A percentile compares a stretch with the other conserved stretches of the same genome.
phyloP scores from a whole-genome alignment of 768 basidiomycete species.

The Lentinula aciculospora region DNA sequence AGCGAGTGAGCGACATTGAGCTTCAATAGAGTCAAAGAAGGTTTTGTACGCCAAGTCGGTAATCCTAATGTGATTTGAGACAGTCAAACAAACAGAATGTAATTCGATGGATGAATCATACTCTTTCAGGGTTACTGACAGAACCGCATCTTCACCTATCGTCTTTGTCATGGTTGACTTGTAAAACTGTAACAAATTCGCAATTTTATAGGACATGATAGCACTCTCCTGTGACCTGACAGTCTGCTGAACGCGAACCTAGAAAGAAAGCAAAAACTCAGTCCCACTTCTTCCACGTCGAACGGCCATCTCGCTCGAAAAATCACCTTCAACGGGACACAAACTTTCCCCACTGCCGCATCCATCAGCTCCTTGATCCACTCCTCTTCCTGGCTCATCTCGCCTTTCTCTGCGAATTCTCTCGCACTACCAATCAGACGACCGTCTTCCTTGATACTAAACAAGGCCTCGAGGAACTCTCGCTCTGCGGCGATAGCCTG shows the following conservation, averaged over 20 bases:
- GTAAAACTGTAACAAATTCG: conserved; percentile 95
- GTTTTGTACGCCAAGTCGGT: conserved; percentile 75
- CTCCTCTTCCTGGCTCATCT: conserved; percentile 61
- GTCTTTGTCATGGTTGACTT: conserved; percentile 88
- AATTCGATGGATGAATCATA: conserved; percentile 28
- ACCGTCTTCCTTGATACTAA: conserved; percentile 58
- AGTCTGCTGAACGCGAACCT: conserved; percentile 92
- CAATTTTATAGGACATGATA: conserved; percentile 87
- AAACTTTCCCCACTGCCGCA: conserved; percentile 73
- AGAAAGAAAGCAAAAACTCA: conserved; percentile 3
- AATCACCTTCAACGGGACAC: conserved; percentile 82
- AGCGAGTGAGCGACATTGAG: conserved; percentile 66
- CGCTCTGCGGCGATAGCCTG: conserved; percentile 92
- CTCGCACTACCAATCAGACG: conserved; percentile 77
- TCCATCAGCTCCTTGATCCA: conserved; percentile 82
- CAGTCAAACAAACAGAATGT: neutral
- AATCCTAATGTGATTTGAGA: conserved; percentile 42
- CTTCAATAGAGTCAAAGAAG: conserved; percentile 85
- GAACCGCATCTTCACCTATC: conserved; percentile 75
- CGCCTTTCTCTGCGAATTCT: conserved; percentile 34
- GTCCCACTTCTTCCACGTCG: neutral
- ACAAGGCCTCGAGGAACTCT: conserved; percentile 87
- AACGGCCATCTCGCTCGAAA: conserved; percentile 2
- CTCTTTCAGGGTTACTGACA: conserved; percentile 79
- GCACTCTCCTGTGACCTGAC: conserved; percentile 91